Evolutionary conservation across 306 rosid species (phyloP).

Genomic region (Acacia acuminata): DNA sequence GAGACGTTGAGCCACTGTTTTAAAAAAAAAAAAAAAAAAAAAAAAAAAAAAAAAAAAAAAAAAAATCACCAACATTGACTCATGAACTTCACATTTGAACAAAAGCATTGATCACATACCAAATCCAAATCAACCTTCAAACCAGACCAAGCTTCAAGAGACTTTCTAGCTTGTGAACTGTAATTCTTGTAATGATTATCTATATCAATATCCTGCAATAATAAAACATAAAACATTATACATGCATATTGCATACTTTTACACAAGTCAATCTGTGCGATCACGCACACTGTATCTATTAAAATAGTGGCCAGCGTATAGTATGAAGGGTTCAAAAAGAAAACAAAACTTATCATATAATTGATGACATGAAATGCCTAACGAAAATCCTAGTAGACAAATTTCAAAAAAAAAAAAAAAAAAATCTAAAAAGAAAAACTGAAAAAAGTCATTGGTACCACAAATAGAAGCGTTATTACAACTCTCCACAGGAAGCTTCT

Average conservation of each 20-base stretch:
- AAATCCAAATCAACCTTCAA: conserved; percentile 85
- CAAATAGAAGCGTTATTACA: conserved; percentile 8
- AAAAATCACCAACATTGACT: not conserved
- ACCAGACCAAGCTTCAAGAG: conserved; percentile 94
- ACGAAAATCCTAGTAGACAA: not conserved
- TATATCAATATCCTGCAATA: conserved; percentile 71
- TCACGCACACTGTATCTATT: not conserved
- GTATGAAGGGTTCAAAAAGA: not conserved
- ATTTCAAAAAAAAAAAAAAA: not conserved
- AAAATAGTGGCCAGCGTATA: not conserved
- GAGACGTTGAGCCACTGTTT: not conserved
- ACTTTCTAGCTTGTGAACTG: conserved; percentile 69
- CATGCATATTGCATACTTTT: not conserved
- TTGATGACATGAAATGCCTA: conserved; percentile 13
- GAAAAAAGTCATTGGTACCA: not conserved
- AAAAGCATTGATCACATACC: conserved; percentile 57
- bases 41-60: not conserved
- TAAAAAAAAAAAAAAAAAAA: too few relatives aligned
- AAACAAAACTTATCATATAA: conserved; percentile 3
- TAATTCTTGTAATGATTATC: conserved; percentile 65
- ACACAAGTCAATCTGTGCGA: not conserved
- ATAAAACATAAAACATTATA: conserved; percentile 26
- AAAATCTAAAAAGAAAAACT: not conserved
- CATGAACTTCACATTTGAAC: conserved; percentile 1
- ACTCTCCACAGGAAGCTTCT: not conserved